A percentile compares a stretch with the other conserved stretches of the same genome.
These are phyloP conservation scores for Eucalyptus guilfoylei DNA, from an alignment of 345 rosid genomes.

Conservation along the genomic window DNA sequence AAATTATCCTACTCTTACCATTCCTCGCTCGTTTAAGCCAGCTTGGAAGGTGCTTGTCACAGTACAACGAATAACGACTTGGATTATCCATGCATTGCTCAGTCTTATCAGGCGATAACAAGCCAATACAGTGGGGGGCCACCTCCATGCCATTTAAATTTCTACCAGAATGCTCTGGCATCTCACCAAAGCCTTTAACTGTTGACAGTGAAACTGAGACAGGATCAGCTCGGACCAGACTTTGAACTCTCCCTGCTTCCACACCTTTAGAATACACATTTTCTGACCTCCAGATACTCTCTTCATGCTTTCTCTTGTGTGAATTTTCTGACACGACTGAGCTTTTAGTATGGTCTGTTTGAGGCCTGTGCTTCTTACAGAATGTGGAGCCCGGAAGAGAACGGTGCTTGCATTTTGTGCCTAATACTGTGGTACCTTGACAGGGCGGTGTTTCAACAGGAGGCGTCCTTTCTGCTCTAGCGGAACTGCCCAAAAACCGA, in stretches of 20 bases:
- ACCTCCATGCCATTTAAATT: slow-evolving; percentile 15
- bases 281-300: slow-evolving; percentile 23
- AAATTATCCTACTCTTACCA: slow-evolving; percentile 92
- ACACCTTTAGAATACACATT: slow-evolving; percentile 28
- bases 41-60: slow-evolving; percentile 92
- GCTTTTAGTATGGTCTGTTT: slow-evolving; percentile 12
- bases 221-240: slow-evolving; percentile 34
- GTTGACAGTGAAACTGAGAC: slow-evolving; percentile 18
- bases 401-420: slow-evolving; percentile 91
- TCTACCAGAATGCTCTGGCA: slow-evolving; percentile 27
- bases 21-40: slow-evolving; percentile 99
- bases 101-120: slow-evolving; percentile 26
- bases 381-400: slow-evolving; percentile 67
- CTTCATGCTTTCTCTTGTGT: slow-evolving; percentile 49
- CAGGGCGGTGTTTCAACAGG: slow-evolving; percentile 60
- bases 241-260: slow-evolving; percentile 29
- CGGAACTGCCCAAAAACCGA: slow-evolving; percentile 62
- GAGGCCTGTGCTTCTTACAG: slow-evolving; percentile 91
- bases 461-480: slow-evolving; percentile 40
- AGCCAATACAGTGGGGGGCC: slow-evolving; percentile 44
- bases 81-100: slow-evolving; percentile 57
- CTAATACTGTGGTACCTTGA: slow-evolving; percentile 92
- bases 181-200: slow-evolving; percentile 6
- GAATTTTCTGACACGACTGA: slow-evolving; percentile 11
- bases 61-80: slow-evolving; percentile 64